Evolutionary conservation across 148 eudicot species (phyloP), one percentile per base, ranked within the genome.

Genomic region (Amaranthus cruentus): DNA sequence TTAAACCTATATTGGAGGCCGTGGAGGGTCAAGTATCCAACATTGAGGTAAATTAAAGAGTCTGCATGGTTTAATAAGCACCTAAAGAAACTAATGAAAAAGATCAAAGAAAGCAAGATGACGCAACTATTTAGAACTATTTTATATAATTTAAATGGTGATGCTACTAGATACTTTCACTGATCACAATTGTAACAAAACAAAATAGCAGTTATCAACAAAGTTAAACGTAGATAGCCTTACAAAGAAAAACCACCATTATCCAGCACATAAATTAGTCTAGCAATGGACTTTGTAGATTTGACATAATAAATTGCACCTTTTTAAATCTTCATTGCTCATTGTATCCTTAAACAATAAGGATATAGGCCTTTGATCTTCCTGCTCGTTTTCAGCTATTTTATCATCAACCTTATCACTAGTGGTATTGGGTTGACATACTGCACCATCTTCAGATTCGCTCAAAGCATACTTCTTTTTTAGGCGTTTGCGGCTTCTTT

Each of bases 381-480:
- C 97, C 46, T 85, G 86, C 12, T 85, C 97, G 66, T 80, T 86
- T 66, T 84, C 87, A 44, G 62, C 15, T 67, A 76, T 64, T 55
- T 58, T 70, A 38, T 60, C 59, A 50, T 18, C 46, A 11, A 6
- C 70, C 42, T 51, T n/a, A n/a, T 42, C 66, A 56, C 68, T 72
- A 42, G 63, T 47, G 50, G 66, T 54, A 46, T 75, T 81, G 4
- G 73, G 44, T 55, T 8, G 68, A 47, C 54, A 71, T 9, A 77
- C 52, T 38, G 54, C 47, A 69, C 43, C 70, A 11, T 85, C 85
- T 68, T 91, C 97, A 56, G 93, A 87, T n/a, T 84, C 93, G 58
- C 80, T 78, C 14, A 83, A 61, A 67, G 62, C 82, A 73, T 59
- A 81, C 57, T 74, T 88, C 83, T 91, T 91, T 75, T 77, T 87